Evolutionary conservation across 2,329 filamentous ascomycete species (phyloP).

Genomic region (Bipolaris cookei): DNA sequence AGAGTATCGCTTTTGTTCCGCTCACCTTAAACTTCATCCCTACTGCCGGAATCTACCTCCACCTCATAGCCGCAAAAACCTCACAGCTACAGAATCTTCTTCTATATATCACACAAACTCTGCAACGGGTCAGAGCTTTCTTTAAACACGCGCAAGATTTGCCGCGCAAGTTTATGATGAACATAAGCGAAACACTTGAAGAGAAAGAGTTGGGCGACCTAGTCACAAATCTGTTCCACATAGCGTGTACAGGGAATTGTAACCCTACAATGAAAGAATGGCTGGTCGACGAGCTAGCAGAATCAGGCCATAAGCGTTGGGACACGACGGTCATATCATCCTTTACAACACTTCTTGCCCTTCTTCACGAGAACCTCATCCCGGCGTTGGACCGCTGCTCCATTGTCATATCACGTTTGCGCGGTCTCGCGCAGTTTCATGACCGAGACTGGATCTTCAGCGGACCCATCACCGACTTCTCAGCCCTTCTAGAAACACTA

Average conservation of each 20-base stretch:
- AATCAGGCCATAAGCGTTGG: conserved; percentile 89
- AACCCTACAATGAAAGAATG: conserved; percentile 80
- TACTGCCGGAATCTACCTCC: conserved; percentile 78
- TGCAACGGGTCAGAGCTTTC: conserved; percentile 78
- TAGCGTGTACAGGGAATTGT: conserved; percentile 83
- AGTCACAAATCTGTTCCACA: conserved; percentile 79
- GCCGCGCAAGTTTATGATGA: conserved; percentile 76
- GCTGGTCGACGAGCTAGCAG: conserved; percentile 76
- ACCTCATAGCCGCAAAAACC: conserved; percentile 83
- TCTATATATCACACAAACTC: conserved; percentile 81
- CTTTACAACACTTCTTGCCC: conserved; percentile 75
- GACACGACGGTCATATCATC: conserved; percentile 83
- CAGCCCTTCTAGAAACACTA: conserved; percentile 66
- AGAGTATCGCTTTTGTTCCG: conserved; percentile 59
- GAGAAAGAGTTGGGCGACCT: conserved; percentile 70
- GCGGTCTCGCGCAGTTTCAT: conserved; percentile 82
- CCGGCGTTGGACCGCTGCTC: conserved; percentile 84
- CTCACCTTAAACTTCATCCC: conserved; percentile 85
- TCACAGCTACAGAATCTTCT: conserved; percentile 87
- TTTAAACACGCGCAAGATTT: conserved; percentile 84
- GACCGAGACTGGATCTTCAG: conserved; percentile 67
- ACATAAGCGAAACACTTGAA: conserved; percentile 76
- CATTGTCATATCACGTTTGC: conserved; percentile 80
- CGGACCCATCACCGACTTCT: conserved; percentile 54
- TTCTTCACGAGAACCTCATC: conserved; percentile 86